phyloP scores from a whole-genome alignment of 768 basidiomycete genomes.

The Candolleomyces eurysporus region DNA sequence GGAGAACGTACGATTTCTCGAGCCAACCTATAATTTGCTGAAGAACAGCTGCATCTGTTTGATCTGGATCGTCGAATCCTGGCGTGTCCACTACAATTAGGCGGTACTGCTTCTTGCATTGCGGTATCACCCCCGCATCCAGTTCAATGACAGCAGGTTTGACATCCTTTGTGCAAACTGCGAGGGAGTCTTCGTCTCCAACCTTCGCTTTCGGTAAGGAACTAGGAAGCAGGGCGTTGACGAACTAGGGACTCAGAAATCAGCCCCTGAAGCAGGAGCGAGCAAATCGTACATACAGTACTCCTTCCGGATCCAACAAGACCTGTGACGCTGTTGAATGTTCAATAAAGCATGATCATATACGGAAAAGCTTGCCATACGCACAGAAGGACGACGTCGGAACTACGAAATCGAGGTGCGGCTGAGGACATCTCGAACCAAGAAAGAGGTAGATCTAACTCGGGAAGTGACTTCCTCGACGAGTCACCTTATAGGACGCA shows the following conservation, averaged over 20 bases:
- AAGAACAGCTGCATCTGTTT: not conserved
- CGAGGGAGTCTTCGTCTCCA: not conserved
- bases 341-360: not conserved
- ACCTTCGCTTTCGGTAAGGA: not conserved
- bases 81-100: not conserved
- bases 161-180: not conserved
- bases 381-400: not conserved
- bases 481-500: too few species aligned
- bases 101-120: not conserved
- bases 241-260: not conserved
- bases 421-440: too few species aligned
- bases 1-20: not conserved
- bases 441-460: too few species aligned
- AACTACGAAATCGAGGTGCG: not conserved
- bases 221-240: not conserved
- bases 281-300: not conserved
- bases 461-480: too few species aligned
- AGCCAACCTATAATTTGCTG: not conserved
- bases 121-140: not conserved
- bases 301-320: not conserved
- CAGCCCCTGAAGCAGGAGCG: not conserved
- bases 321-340: not conserved
- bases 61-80: not conserved
- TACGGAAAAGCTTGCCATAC: not conserved
- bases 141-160: not conserved